These are phyloP conservation scores for Rhypophila decipiens DNA, from an alignment of 495 filamentous ascomycete species.

Conservation along the genomic window DNA sequence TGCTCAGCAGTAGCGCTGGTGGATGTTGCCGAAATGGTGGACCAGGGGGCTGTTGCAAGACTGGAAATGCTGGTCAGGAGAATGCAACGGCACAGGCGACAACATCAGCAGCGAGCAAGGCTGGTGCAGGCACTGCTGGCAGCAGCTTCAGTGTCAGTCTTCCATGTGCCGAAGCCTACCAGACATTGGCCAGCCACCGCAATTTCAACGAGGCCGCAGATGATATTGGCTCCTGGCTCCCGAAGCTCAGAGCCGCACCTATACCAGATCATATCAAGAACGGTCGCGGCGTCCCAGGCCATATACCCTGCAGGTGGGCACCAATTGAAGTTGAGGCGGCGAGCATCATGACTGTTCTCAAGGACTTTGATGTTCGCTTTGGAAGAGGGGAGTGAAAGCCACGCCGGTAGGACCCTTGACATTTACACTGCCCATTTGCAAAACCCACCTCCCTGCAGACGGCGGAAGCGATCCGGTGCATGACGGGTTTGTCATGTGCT, in stretches of 20 bases:
- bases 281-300: conserved; percentile 1
- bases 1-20: conserved; percentile 47
- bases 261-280: conserved; percentile 8
- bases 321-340: conserved; percentile 79
- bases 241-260: conserved; percentile 60
- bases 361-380: conserved; percentile 77
- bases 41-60: conserved; percentile 36
- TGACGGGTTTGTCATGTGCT: conserved; percentile 16
- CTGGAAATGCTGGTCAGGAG: conserved; percentile 4
- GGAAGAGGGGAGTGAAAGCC: conserved; percentile 31
- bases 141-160: conserved; percentile 32
- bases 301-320: conserved; percentile 34
- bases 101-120: not conserved
- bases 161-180: conserved; percentile 74
- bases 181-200: conserved; percentile 71
- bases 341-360: conserved; percentile 79
- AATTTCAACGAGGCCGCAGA: conserved; percentile 71
- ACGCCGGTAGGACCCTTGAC: too few species aligned
- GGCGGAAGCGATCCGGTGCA: conserved; percentile 17
- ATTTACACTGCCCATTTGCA: too few species aligned
- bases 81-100: not conserved
- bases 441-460: not conserved
- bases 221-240: conserved; percentile 68
- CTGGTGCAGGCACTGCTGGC: not conserved
- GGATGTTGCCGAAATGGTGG: conserved; percentile 44